A percentile compares a stretch with the other conserved stretches of the same genome.
Conservation (phyloP, 1,284 basidiomycete species). For the Mycocalia duriaeana region DNA sequence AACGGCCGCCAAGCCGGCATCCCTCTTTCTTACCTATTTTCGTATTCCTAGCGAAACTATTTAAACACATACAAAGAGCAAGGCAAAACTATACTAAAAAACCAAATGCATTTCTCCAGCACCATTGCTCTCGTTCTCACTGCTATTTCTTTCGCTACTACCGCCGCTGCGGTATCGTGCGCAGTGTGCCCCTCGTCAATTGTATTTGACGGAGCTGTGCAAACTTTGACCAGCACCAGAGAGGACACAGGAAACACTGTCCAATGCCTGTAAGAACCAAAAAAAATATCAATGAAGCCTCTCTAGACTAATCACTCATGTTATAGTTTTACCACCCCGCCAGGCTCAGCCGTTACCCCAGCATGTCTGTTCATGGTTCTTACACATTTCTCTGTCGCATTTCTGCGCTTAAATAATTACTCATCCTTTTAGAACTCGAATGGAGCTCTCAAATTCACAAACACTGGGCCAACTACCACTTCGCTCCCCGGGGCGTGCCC, state of each 20-base stretch:
- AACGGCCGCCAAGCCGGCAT: neutral
- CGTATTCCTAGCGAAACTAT: neutral
- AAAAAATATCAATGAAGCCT: too few species aligned
- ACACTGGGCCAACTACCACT: neutral
- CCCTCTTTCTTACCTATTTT: neutral
- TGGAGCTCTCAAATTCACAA: neutral
- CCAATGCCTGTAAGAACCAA: neutral
- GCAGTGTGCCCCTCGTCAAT: neutral
- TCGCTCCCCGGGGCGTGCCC: neutral
- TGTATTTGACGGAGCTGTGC: neutral
- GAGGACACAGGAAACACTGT: neutral
- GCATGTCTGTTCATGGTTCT: neutral
- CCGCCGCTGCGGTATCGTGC: neutral
- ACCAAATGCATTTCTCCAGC: neutral
- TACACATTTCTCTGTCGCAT: neutral
- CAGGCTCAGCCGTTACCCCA: neutral
- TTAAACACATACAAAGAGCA: neutral
- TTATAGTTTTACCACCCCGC: neutral
- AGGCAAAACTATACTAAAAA: neutral
- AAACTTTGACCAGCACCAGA: neutral
- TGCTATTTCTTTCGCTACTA: neutral
- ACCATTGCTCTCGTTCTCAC: neutral
- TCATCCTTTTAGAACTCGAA: neutral
- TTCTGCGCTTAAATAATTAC: neutral
- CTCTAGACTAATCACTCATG: too few species aligned